Conservation (phyloP, 176 grass and related monocot species). For the Triticum monococcum region DNA sequence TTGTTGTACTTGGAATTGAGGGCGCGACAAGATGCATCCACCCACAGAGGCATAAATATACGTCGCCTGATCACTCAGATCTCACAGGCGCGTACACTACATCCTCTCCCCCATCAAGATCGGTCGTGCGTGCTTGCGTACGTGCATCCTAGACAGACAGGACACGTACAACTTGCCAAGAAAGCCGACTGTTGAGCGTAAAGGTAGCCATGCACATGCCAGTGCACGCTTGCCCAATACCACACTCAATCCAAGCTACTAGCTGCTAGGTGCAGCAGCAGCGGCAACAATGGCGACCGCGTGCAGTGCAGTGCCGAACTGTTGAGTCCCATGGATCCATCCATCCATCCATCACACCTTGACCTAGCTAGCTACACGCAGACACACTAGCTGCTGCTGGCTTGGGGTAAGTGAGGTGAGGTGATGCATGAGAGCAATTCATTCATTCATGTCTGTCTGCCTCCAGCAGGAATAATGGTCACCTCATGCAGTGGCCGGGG, state of each 20-base stretch:
- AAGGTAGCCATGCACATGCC: constrained; percentile 37
- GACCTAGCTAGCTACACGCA: constrained; percentile 1
- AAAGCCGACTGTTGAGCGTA: constrained; percentile 43
- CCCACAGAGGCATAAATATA: neutral
- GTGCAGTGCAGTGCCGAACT: constrained; percentile 39
- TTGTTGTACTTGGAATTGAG: neutral
- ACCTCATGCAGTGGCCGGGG: neutral
- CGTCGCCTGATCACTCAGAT: neutral
- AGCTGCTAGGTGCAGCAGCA: neutral
- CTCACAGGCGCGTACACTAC: neutral
- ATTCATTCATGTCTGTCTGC: neutral
- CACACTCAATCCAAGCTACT: constrained; percentile 43
- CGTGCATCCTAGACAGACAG: neutral
- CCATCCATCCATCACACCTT: constrained; percentile 34
- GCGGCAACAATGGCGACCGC: constrained; percentile 22
- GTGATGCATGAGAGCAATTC: constrained; percentile 20
- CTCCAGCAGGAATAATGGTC: constrained; percentile 44
- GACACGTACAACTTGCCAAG: constrained; percentile 56
- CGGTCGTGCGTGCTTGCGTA: neutral
- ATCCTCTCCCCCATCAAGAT: constrained; percentile 31
- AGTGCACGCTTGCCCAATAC: constrained; percentile 49
- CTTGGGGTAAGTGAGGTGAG: no score
- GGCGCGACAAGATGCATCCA: constrained; percentile 12
- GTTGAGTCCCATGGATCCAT: constrained; percentile 26
- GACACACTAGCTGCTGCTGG: no score